Evolutionary conservation across 148 eudicot species (phyloP).

Genomic region (Diospyros lotus): DNA sequence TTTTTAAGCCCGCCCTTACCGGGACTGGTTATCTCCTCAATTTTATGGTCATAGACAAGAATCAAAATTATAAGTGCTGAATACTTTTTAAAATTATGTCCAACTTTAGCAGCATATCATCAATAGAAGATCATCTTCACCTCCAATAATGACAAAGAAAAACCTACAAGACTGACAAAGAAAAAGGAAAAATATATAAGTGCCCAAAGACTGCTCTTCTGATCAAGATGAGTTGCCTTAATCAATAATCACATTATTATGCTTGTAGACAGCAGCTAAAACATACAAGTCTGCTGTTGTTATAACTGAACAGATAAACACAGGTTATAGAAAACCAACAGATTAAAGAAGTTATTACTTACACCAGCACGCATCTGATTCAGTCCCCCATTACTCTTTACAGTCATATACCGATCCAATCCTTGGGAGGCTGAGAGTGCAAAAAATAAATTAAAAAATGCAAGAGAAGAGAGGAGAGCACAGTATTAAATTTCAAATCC

Average conservation of each 20-base stretch:
- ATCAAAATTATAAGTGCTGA: too few species aligned
- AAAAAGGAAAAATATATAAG: not conserved
- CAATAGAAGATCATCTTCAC: not conserved
- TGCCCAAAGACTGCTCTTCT: not conserved
- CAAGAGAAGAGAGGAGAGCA: not conserved
- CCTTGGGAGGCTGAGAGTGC: slow-evolving; percentile 44
- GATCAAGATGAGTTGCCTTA: not conserved
- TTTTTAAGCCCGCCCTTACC: not conserved
- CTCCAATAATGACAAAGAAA: not conserved
- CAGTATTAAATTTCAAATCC: not conserved
- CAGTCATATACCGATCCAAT: slow-evolving; percentile 66
- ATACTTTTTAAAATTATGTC: too few species aligned
- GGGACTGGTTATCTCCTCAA: not conserved
- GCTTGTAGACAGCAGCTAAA: not conserved
- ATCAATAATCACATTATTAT: not conserved
- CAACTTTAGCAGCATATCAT: not conserved
- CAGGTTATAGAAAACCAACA: not conserved
- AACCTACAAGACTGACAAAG: not conserved
- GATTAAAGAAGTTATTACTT: slow-evolving; percentile 30
- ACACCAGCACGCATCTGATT: slow-evolving; percentile 98
- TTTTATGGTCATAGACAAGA: not conserved
- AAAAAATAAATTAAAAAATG: not conserved
- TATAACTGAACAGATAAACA: slow-evolving; percentile 6
- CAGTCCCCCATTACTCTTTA: slow-evolving; percentile 81
- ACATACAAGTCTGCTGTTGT: slow-evolving; percentile 6